Base-by-base conservation (phyloP, 805 yeast genomes). In the Kodamaea kaohsiungensis region DNA sequence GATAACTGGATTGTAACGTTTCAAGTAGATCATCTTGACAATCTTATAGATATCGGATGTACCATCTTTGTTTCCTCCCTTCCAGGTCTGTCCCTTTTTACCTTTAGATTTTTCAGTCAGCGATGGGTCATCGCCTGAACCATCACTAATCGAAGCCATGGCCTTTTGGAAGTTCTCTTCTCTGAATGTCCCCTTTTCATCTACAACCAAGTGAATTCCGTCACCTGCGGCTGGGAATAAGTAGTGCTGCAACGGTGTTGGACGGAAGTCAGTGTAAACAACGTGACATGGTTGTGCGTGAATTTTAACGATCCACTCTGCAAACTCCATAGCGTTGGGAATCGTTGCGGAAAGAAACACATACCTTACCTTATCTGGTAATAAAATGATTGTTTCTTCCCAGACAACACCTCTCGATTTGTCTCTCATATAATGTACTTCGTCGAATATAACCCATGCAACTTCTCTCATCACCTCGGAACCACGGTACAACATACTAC, bases 111-210 rank as follows among this genome's bases (percentile, higher is more conserved):
- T 75, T 35, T 81, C 84, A 12, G 76, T 67, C 1, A 88, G 74
- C 10, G 80, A 79, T 6, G 96, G 89, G 67, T 91, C 96, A 59
- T 91, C 97, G 39, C 97, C 98, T 61, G 81, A 75, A 56, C 81
- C 83, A 62, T 88, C 92, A 53, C 90, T 83, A 54, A 95, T 88
- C 15, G 96, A 86, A 1, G 96, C 90, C 99, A 95, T 95, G 0
- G 98, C 98, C 70, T 91, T 93, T 70, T 95, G 99, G 77, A 95
- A 95, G 69, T 93, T 95, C 65, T 95, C 99, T 70, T 95, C 99
- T 63, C 98, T 83, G 71, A 95, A 95, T 4, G 88, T 84, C 45
- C 98, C 92, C 75, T 93, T 92, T 73, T 95, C 99, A 68, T 95
- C 99, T 46, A 95, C 98, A 13, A 95, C 99, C 60, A 95, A 79